Evolutionary conservation across 208 protist genomes (phyloP).

Genomic region (Trichomonas vaginalis): DNA sequence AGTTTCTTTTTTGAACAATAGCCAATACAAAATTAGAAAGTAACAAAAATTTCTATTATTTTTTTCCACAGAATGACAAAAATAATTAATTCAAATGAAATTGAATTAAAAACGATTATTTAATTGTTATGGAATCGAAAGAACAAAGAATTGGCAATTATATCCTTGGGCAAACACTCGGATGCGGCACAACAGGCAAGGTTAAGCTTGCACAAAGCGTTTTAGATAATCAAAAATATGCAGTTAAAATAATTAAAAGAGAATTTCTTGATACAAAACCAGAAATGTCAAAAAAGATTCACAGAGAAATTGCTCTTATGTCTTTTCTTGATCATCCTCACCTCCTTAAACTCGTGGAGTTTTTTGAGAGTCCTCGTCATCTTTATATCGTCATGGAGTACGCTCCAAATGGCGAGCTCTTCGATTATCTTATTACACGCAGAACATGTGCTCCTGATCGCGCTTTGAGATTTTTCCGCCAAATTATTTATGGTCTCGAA

Average conservation of each 20-base stretch:
- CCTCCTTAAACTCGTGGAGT: neutral
- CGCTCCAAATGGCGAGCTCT: neutral
- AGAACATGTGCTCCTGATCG: too few relatives aligned
- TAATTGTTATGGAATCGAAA: neutral
- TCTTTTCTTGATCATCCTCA: neutral
- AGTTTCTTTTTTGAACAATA: too few relatives aligned
- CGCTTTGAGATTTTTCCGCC: neutral
- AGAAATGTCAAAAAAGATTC: neutral
- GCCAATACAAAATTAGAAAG: too few relatives aligned
- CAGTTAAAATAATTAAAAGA: slow-evolving; percentile 8
- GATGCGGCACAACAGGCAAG: neutral
- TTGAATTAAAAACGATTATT: neutral
- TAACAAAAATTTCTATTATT: too few relatives aligned
- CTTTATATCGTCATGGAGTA: neutral
- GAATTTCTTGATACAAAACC: neutral
- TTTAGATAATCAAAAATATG: neutral
- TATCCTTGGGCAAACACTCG: neutral
- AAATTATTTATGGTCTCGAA: neutral
- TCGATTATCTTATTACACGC: neutral
- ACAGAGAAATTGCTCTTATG: neutral
- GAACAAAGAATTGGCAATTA: neutral
- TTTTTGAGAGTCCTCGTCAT: neutral
- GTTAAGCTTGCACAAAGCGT: neutral
- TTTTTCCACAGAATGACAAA: too few relatives aligned
- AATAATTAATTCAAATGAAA: too few relatives aligned